A percentile compares a stretch with the other conserved stretches of the same genome.
phyloP scores from a whole-genome alignment of 768 basidiomycete genomes.

The Podaxis carcinomalis region DNA sequence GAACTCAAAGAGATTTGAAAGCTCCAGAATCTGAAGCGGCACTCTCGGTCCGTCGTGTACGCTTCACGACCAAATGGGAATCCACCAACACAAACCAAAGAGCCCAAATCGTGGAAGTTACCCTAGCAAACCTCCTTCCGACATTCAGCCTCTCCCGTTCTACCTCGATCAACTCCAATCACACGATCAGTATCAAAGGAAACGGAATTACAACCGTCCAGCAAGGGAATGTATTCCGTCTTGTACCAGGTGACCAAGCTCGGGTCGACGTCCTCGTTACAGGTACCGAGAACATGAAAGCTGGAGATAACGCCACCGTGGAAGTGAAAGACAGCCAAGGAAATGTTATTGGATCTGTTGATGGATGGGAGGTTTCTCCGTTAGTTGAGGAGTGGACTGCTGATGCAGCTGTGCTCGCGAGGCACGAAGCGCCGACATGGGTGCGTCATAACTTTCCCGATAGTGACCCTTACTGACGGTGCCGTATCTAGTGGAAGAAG shows the following conservation, averaged over 20 bases:
- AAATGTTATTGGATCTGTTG: slow-evolving; percentile 27
- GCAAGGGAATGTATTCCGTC: slow-evolving; percentile 37
- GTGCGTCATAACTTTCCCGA: slow-evolving; percentile 22
- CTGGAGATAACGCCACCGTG: slow-evolving; percentile 24
- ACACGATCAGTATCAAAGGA: slow-evolving; percentile 33
- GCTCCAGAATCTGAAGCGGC: slow-evolving; percentile 17
- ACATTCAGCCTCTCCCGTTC: slow-evolving; percentile 20
- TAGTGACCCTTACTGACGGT: neutral
- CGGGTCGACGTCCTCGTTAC: slow-evolving; percentile 44
- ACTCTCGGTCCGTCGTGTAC: slow-evolving; percentile 36
- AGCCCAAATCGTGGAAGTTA: slow-evolving; percentile 47
- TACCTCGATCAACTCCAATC: slow-evolving; percentile 27
- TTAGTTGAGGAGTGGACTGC: slow-evolving; percentile 37
- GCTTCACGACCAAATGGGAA: slow-evolving; percentile 46
- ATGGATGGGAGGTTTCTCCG: slow-evolving; percentile 33
- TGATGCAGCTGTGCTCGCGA: slow-evolving; percentile 29
- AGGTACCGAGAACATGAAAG: slow-evolving; percentile 20
- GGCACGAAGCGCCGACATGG: slow-evolving; percentile 54
- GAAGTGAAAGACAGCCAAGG: slow-evolving; percentile 30
- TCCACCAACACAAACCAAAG: slow-evolving; percentile 20
- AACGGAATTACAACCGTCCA: slow-evolving; percentile 36
- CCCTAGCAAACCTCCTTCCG: slow-evolving; percentile 47
- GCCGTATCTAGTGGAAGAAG: slow-evolving; percentile 34
- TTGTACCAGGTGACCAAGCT: slow-evolving; percentile 47
- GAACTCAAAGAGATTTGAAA: neutral